Evolutionary conservation across 1,139 yeast genomes (phyloP).

Genomic region (Torulaspora globosa): DNA sequence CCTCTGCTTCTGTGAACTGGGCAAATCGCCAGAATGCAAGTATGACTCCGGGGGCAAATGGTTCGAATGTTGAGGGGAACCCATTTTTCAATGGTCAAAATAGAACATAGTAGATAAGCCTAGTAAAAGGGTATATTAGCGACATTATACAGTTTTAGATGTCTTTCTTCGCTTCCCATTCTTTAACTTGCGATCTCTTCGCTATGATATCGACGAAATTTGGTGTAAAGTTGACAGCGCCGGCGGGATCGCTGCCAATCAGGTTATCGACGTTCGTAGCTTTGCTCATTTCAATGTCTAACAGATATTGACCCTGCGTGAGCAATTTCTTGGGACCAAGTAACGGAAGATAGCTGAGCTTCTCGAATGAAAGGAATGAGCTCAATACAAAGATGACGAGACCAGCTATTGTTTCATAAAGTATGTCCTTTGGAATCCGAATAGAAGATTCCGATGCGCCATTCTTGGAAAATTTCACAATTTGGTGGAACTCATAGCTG

Average conservation of each 20-base stretch:
- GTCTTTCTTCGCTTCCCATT: constrained; percentile 20
- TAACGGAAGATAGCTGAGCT: constrained; percentile 26
- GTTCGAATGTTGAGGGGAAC: constrained; percentile 11
- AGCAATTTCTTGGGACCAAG: constrained; percentile 18
- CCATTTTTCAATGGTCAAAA: constrained; percentile 13
- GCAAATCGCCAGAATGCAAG: constrained; percentile 8
- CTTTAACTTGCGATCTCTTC: constrained; percentile 25
- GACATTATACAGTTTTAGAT: constrained; percentile 7
- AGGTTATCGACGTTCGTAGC: constrained; percentile 32
- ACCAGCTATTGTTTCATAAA: constrained; percentile 29
- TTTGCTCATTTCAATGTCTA: constrained; percentile 31
- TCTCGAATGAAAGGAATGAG: constrained; percentile 28
- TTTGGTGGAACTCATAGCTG: constrained; percentile 34
- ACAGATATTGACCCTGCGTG: constrained; percentile 27
- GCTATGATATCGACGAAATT: constrained; percentile 29
- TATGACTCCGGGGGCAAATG: not conserved
- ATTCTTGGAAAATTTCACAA: constrained; percentile 19
- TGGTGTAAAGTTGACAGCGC: constrained; percentile 32
- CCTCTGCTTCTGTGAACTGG: constrained; percentile 14
- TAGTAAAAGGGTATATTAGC: not conserved
- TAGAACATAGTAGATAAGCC: constrained; percentile 4
- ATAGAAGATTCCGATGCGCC: constrained; percentile 3
- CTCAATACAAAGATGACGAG: constrained; percentile 27
- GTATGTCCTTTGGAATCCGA: constrained; percentile 32
- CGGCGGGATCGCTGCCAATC: constrained; percentile 32